These are phyloP conservation scores for Platanthera zijinensis DNA, from an alignment of 106 monocot genomes.

Conservation along the genomic window DNA sequence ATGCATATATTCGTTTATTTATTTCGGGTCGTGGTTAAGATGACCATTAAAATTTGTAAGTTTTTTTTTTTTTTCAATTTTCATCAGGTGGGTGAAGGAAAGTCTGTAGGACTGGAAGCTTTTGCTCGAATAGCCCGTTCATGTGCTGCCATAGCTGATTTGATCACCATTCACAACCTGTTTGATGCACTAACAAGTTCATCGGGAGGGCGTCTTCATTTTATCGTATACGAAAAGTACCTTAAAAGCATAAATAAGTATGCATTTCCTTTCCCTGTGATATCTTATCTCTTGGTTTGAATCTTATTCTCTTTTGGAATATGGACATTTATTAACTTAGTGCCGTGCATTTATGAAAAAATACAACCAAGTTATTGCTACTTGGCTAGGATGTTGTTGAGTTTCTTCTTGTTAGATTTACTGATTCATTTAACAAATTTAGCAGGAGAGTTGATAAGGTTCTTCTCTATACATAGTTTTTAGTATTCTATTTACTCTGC, in stretches of 20 bases:
- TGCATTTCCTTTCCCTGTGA: constrained; percentile 1
- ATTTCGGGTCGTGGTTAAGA: not conserved
- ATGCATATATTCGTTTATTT: not conserved
- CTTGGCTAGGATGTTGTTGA: not conserved
- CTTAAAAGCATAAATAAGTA: constrained; percentile 73
- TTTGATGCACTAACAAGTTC: constrained; percentile 80
- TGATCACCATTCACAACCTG: constrained; percentile 73
- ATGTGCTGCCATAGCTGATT: constrained; percentile 70
- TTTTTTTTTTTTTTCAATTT: not conserved
- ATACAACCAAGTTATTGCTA: not conserved
- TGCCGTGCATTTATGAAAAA: not conserved
- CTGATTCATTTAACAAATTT: no score
- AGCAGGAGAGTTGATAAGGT: no score
- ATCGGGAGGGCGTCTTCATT: constrained; percentile 65
- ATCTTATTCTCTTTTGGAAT: no score
- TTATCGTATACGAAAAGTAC: constrained; percentile 86
- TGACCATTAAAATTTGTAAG: not conserved
- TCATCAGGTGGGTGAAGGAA: constrained; percentile 62
- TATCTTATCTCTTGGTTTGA: not conserved
- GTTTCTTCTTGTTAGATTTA: not conserved
- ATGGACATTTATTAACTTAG: not conserved
- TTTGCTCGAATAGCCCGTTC: constrained; percentile 62
- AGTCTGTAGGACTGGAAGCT: constrained; percentile 67
- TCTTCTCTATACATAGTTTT: no score
- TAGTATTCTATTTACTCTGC: no score